These are phyloP conservation scores for Plasmodium blacklocki DNA, from an alignment of 169 alveolate genomes.

Conservation along the genomic window DNA sequence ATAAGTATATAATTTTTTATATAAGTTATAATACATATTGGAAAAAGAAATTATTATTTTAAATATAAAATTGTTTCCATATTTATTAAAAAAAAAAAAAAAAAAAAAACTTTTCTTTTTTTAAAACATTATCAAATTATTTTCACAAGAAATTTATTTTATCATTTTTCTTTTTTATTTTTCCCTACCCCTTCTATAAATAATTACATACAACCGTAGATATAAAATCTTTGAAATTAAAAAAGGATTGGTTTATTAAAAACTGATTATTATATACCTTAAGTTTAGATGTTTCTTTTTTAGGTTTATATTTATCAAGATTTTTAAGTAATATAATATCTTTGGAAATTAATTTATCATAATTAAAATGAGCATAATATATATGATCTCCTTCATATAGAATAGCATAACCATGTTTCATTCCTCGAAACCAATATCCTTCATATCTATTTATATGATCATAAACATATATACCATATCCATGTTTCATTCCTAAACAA, in stretches of 20 bases:
- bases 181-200: constrained; percentile 5
- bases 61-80: too few species aligned
- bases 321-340: constrained; percentile 44
- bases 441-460: constrained; percentile 65
- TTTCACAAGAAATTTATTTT: too few species aligned
- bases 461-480: constrained; percentile 70
- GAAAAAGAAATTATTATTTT: too few species aligned
- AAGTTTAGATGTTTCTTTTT: constrained; percentile 12
- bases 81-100: too few species aligned
- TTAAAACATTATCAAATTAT: too few species aligned
- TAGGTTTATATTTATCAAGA: constrained; percentile 42
- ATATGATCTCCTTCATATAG: constrained; percentile 68
- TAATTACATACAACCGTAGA: constrained; percentile 27
- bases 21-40: too few species aligned
- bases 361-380: constrained; percentile 64
- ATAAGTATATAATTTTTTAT: too few species aligned
- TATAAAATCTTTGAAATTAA: constrained; percentile 30
- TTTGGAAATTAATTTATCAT: constrained; percentile 65
- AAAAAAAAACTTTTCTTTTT: too few species aligned
- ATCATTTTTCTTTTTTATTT: too few species aligned
- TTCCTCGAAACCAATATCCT: constrained; percentile 72
- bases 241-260: constrained; percentile 69
- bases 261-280: constrained; percentile 16
- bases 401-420: constrained; percentile 74
- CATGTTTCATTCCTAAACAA: constrained; percentile 73